phyloP scores from a whole-genome alignment of 2,329 filamentous ascomycete species.

The Fusarium sp. region DNA sequence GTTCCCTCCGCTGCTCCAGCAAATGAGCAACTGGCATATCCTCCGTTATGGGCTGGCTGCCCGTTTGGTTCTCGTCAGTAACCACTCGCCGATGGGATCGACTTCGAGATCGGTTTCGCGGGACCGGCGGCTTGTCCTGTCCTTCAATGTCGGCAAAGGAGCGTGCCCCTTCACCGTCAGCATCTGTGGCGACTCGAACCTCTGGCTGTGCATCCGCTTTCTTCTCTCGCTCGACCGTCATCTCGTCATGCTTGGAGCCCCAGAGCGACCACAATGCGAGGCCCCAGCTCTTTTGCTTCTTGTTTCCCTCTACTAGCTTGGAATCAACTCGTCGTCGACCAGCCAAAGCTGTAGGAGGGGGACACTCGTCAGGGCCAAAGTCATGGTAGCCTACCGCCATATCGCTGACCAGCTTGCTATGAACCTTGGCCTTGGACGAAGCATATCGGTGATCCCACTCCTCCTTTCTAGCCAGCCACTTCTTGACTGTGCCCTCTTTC shows the following conservation, averaged over 20 bases:
- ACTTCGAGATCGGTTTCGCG: conserved; percentile 48
- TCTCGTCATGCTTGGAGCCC: conserved; percentile 89
- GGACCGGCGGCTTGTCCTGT: conserved; percentile 49
- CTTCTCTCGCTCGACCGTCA: conserved; percentile 70
- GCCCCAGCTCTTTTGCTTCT: conserved; percentile 75
- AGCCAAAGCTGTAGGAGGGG: conserved; percentile 85
- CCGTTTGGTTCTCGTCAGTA: conserved; percentile 63
- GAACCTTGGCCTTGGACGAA: conserved; percentile 74
- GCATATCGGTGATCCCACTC: conserved; percentile 80
- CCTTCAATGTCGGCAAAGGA: conserved; percentile 55
- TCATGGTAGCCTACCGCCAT: conserved; percentile 76
- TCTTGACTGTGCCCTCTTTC: conserved; percentile 80
- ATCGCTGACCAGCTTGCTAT: conserved; percentile 78
- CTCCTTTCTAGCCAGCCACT: conserved; percentile 81
- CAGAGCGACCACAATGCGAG: conserved; percentile 87
- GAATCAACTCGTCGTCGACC: conserved; percentile 67
- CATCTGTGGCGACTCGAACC: conserved; percentile 49
- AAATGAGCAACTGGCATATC: conserved; percentile 58
- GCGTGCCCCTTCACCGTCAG: conserved; percentile 58
- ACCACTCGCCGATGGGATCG: conserved; percentile 60
- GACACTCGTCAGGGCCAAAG: conserved; percentile 76
- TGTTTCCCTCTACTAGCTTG: conserved; percentile 55
- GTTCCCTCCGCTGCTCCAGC: conserved; percentile 55
- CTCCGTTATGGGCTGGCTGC: conserved; percentile 48
- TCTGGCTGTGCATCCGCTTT: conserved; percentile 57